Percentiles rank a stretch among this genome's conserved stretches.
Evolutionary conservation across 164 flowering plant genomes (phyloP).

Genomic region (Magnolia sinica): DNA sequence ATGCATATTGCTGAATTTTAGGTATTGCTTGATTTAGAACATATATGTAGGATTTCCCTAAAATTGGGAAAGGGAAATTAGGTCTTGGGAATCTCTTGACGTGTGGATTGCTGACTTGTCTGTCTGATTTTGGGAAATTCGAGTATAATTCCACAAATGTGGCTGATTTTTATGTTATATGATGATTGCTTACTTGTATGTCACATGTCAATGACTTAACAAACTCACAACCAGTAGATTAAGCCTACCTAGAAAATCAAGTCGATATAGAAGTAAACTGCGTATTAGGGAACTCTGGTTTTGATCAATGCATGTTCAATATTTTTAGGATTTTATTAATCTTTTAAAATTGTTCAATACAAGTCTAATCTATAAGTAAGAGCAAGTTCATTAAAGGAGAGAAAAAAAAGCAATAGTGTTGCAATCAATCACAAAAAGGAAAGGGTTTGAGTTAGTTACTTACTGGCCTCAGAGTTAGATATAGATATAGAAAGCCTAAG

Average conservation of each 20-base stretch:
- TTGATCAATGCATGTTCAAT: neutral
- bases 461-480: constrained; percentile 83
- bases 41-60: too few relatives aligned
- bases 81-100: too few relatives aligned
- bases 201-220: neutral
- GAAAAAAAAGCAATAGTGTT: neutral
- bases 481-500: constrained; percentile 34
- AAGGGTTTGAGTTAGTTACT: constrained; percentile 40
- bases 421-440: neutral
- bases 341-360: too few relatives aligned
- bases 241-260: neutral
- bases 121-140: too few relatives aligned
- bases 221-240: neutral
- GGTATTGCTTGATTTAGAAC: too few relatives aligned
- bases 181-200: too few relatives aligned
- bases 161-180: too few relatives aligned
- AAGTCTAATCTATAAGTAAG: neutral
- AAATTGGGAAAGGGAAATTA: too few relatives aligned
- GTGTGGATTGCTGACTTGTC: too few relatives aligned
- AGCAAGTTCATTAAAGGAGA: neutral
- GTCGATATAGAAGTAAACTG: neutral
- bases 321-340: neutral
- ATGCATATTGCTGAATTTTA: too few relatives aligned
- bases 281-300: neutral
- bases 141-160: too few relatives aligned